Evolutionary conservation across 352 stramenopile species (phyloP), one percentile per base, ranked within the genome.

Genomic region (Elongisporangium prolatum): DNA sequence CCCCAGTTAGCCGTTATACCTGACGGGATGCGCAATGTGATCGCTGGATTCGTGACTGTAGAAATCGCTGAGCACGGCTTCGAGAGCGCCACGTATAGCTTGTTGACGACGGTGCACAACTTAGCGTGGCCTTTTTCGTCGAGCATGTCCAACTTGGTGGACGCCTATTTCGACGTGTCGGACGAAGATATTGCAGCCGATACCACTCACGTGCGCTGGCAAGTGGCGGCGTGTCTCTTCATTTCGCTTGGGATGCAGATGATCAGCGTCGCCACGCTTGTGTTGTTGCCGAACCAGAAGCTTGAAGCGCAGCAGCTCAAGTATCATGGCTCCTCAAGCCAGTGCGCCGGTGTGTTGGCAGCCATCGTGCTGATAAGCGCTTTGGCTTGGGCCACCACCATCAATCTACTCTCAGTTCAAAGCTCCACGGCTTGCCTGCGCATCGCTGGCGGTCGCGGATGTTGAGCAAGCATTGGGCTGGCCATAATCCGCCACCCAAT

Each of bases 1-100:
- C 69, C 78, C n/a, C 67, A 86, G 28, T 60, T 89, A 47, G 68
- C 74, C 1, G 73, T 78, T 21, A 74, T 89, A 48, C 77, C 80
- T 3, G 75, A 84, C 37, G 77, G 76, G 40, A 89, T 89, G 69
- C 71, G 75, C 10, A 75, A 79, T 51, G 63, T 91, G 14, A 71
- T 89, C 49, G 54, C 72, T 5, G 74, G 73, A 8, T 89, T 88
- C 38, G 77, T 80, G 28, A 88, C 74, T 0, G 78, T 90, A 49
- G 83, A 93, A 61, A 77, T 91, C 52, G 74, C 79, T 6, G 81
- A 93, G 47, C 74, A 80, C 50, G 82, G 82, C 58, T 86, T 86
- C 52, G 82, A 92, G 72, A 73, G 75, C 9, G 69, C 77, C 14
- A 88, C 70, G 21, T 86, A 87, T 47, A 82, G 74, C 37, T 57